A percentile compares a stretch with the other conserved stretches of the same genome.
phyloP scores from a whole-genome alignment of 1,284 basidiomycete genomes.

The Marasmius tenuissimus region DNA sequence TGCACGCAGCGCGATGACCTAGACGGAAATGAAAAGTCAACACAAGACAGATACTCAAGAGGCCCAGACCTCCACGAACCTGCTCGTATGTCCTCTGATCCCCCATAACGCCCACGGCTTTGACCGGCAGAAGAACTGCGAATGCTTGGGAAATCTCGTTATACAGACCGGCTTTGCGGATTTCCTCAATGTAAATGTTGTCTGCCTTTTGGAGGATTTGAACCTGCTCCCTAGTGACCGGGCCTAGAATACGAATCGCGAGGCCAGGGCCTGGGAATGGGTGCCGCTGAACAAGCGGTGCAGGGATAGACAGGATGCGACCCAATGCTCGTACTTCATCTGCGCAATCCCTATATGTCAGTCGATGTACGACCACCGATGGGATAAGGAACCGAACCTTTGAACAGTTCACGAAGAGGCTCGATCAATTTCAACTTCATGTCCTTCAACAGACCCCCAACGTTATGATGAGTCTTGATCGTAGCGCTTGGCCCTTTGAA shows the following conservation, averaged over 20 bases:
- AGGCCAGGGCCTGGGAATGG: conserved; percentile 99
- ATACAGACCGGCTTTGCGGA: conserved; percentile 90
- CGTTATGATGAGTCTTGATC: conserved; percentile 99
- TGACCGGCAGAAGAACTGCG: conserved; percentile 94
- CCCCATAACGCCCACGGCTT: conserved; percentile 97
- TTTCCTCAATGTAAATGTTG: conserved; percentile 97
- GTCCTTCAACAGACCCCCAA: conserved; percentile 93
- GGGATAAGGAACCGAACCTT: conserved; percentile 56
- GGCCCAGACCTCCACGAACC: conserved; percentile 39
- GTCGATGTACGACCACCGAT: not conserved
- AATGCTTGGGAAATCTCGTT: conserved; percentile 97
- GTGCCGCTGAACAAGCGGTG: conserved; percentile 92
- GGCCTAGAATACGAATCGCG: conserved; percentile 97
- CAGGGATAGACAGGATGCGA: conserved; percentile 88
- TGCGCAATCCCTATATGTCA: conserved; percentile 28
- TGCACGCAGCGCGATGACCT: conserved; percentile 88
- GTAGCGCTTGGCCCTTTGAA: conserved; percentile 99
- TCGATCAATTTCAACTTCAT: conserved; percentile 99
- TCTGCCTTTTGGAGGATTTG: conserved; percentile 94
- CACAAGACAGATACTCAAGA: not conserved
- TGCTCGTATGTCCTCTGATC: conserved; percentile 98
- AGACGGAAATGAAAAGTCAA: not conserved
- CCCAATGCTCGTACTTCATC: conserved; percentile 97
- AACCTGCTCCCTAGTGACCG: conserved; percentile 92
- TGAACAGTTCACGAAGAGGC: conserved; percentile 96